Conservation (phyloP, 2,329 filamentous ascomycete genomes). For the Penicillium verrucosum region DNA sequence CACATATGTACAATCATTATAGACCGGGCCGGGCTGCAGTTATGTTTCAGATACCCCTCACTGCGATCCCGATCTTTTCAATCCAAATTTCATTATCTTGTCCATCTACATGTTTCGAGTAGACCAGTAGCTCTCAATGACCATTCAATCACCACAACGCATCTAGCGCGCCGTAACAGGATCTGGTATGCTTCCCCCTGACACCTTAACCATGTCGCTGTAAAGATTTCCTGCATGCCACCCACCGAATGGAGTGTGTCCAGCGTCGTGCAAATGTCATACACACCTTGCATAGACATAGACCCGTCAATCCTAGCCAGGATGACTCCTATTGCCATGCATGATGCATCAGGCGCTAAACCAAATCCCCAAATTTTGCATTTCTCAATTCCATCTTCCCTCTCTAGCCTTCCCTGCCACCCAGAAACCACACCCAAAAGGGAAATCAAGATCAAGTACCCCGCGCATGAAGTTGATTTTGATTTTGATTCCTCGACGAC, state of each 20-base stretch:
- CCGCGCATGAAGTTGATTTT: constrained; percentile 10
- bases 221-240: too few relatives aligned
- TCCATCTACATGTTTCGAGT: background rate
- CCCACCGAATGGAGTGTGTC: too few relatives aligned
- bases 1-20: constrained; percentile 18
- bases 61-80: background rate
- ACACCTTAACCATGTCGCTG: background rate
- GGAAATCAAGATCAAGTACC: constrained; percentile 11
- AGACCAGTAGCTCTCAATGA: background rate
- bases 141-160: background rate
- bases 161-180: background rate
- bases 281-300: background rate
- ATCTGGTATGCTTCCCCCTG: too few relatives aligned
- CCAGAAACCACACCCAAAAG: background rate
- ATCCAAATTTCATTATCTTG: constrained; percentile 1
- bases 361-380: background rate
- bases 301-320: background rate
- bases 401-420: background rate
- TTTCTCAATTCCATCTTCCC: too few relatives aligned
- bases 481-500: constrained; percentile 18
- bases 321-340: too few relatives aligned
- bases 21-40: constrained; percentile 11
- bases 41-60: constrained; percentile 24
- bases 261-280: background rate
- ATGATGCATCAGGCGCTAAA: background rate